Base-by-base conservation (phyloP, 1,284 basidiomycete genomes). In the Tetrapyrgos nigripes region DNA sequence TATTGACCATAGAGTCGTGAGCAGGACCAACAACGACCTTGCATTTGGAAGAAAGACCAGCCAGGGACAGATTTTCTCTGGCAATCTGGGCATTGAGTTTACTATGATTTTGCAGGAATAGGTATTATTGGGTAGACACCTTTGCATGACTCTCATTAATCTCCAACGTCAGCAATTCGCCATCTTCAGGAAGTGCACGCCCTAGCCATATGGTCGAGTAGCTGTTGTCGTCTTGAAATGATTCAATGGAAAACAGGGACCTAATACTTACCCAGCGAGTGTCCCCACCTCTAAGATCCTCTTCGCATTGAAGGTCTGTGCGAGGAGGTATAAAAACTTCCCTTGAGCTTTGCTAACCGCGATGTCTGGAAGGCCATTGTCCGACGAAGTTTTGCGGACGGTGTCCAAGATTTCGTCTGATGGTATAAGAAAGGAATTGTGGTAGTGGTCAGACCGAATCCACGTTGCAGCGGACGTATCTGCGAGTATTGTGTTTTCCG, bases 141-240 rank as follows among this genome's bases (percentile, higher is more conserved):
- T 80, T 68, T 13, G 83, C 85, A 64, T 83, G 76, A 52, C 79
- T 75, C 57, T 79, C 73, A 4, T 72, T 64, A 17, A 87, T 58
- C 64, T 88, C 86, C 3, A 83, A 70, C 1, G 83, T 83, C 21
- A 83, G 23, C 17, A 88, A 57, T 51, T 79, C 69, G 0, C 86
- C 85, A 59, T 79, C 83, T 11, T 74, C 75, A n/a, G 84, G 84
- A 28, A 88, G 69, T 2, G 81, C 84, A 50, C 79, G 76, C 1
- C 80, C 84, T 31, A 87, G 73, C 83, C 85, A 87, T 57, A 86
- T 84, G 3, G 84, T 79, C 4, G 85, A 86, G 66, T 84, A 87
- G 8, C 84, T 86, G 61, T 9, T 14, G 17, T 13, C 14, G 24
- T 28, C n/a, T 19, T n/a, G 19, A 19, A 50, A 24, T 8, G 23